A percentile compares a stretch with the other conserved stretches of the same genome.
Evolutionary conservation across 495 filamentous ascomycete genomes (phyloP).

Genomic region (Talaromyces wortmannii): DNA sequence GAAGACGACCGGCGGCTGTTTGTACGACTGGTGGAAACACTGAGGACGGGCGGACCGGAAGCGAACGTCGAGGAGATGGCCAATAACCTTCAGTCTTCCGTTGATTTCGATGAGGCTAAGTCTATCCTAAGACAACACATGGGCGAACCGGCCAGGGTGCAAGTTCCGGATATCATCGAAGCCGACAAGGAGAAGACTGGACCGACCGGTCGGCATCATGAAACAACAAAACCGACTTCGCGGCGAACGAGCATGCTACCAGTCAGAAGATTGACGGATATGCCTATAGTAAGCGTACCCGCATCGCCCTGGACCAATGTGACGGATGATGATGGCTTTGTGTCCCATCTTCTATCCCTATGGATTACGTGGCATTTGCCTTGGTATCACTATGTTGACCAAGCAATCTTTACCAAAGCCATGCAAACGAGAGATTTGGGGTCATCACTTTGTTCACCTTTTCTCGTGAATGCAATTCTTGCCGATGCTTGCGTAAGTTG

Average conservation of each 20-base stretch:
- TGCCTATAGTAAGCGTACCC: conserved; percentile 21
- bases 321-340: conserved; percentile 35
- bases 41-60: conserved; percentile 15
- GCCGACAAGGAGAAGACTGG: conserved; percentile 9
- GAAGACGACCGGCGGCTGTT: conserved; percentile 22
- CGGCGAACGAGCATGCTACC: conserved; percentile 11
- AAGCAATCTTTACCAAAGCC: conserved; percentile 26
- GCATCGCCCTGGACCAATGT: conserved; percentile 40
- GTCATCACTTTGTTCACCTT: conserved; percentile 31
- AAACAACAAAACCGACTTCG: conserved; percentile 1
- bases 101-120: conserved; percentile 20
- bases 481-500: conserved; percentile 25
- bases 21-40: conserved; percentile 14
- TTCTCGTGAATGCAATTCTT: conserved; percentile 40
- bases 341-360: conserved; percentile 38
- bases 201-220: conserved; percentile 10
- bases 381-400: conserved; percentile 30
- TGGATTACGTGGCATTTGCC: conserved; percentile 42
- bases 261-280: conserved; percentile 9
- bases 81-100: conserved; percentile 26
- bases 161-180: too few relatives aligned
- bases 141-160: conserved; percentile 7
- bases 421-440: conserved; percentile 18
- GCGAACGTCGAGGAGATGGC: conserved; percentile 14
- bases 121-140: conserved; percentile 14